These are phyloP conservation scores for Crithidia acanthocephali DNA, from an alignment of 208 protist genomes.

Conservation along the genomic window DNA sequence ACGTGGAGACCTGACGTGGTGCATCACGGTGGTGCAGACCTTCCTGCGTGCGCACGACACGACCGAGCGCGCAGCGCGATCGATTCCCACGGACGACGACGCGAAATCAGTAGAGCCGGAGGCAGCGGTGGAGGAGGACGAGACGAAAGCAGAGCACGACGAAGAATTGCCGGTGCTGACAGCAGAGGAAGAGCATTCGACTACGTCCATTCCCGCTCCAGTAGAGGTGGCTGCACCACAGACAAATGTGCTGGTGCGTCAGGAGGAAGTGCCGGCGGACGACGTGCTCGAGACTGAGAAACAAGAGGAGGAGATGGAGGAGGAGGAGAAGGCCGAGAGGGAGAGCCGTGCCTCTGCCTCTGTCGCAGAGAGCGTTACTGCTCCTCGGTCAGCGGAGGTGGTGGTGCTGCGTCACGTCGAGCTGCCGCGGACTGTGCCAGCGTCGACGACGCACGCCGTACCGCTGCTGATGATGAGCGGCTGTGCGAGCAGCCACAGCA, in stretches of 20 bases:
- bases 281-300: neutral
- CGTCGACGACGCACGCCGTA: neutral
- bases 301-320: neutral
- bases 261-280: neutral
- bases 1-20: slow-evolving; percentile 13
- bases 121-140: neutral
- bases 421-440: neutral
- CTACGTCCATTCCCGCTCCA: too few relatives aligned
- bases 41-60: neutral
- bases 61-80: too few relatives aligned
- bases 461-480: neutral
- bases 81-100: too few relatives aligned
- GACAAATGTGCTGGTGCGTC: neutral
- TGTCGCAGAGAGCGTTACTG: neutral
- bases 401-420: neutral
- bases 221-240: neutral
- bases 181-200: too few relatives aligned
- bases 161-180: neutral
- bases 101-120: neutral
- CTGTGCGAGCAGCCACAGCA: slow-evolving; percentile 8
- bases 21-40: neutral
- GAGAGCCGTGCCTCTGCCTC: neutral
- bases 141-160: neutral
- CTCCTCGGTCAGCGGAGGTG: neutral
- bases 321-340: neutral